Evolutionary conservation across 202 grass and related monocot genomes (phyloP).

Genomic region (Hordeum pubiflorum): DNA sequence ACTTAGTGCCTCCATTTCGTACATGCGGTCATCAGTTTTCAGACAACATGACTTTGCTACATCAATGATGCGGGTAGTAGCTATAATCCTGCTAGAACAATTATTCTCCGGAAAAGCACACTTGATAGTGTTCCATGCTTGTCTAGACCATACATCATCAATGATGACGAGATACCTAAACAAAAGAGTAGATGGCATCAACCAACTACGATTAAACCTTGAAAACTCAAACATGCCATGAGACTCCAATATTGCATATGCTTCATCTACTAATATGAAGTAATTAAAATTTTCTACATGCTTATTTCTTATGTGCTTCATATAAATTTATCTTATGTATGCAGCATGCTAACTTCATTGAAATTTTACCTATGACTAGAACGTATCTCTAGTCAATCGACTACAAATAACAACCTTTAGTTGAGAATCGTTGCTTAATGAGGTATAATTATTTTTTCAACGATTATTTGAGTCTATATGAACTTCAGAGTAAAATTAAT

Average conservation of each 20-base stretch:
- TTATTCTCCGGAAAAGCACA: background rate
- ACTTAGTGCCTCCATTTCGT: conserved; percentile 17
- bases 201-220: too few species aligned
- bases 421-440: too few species aligned
- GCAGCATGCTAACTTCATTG: too few species aligned
- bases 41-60: background rate
- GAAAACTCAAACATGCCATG: background rate
- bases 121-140: background rate
- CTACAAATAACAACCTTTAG: too few species aligned
- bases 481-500: too few species aligned
- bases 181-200: background rate
- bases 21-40: background rate
- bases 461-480: too few species aligned
- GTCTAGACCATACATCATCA: conserved; percentile 22
- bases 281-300: too few species aligned
- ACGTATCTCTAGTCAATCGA: too few species aligned
- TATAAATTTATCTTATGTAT: too few species aligned
- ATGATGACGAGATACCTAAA: conserved; percentile 12
- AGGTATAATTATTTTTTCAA: too few species aligned
- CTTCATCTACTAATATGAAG: background rate
- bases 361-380: too few species aligned
- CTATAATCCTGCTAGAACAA: background rate
- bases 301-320: too few species aligned
- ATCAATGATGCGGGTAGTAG: background rate
- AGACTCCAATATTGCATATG: background rate